Evolutionary conservation across 2,329 filamentous ascomycete genomes (phyloP), one percentile per base, ranked within the genome.

Genomic region (Stagonosporopsis cucurbitacearum): DNA sequence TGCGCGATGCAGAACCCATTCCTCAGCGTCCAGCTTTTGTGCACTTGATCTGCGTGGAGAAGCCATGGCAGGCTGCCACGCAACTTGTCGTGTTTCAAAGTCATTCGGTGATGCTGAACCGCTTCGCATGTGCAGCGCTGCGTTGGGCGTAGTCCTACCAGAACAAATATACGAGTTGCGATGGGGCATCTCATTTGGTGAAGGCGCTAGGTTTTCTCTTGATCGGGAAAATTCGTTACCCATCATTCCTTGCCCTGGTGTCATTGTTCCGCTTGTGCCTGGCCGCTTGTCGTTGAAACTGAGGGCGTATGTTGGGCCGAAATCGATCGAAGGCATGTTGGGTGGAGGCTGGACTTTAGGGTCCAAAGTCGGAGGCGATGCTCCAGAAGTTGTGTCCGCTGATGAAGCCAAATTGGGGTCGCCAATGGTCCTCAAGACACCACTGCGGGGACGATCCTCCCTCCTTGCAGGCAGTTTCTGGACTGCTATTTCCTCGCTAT

Each of bases 1-100:
- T 20, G 88, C 88, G 59, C 91, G 87, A 64, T 94, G 88, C 66
- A 92, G 86, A 6, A 96, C 91, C 76, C 89, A 96, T 65, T 96
- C 87, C 72, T 96, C 91, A 0, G 92, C 83, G 4, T 88, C 90
- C 12, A 96, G 70, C 8, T 76, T 78, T 37, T 78, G 81, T n/a
- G 82, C 81, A 13, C 79, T 74, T 25, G 79, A 76, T 20, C 68
- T 67, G 9, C 79, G 78, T 32, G 79, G 75, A 32, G 81, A 77
- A 2, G 80, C 79, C 69, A 85, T 85, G 32, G 84, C 87, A 6
- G 93, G 92, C 63, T 92, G 89, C 93, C 93, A 97, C 4, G 88
- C 80, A 60, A 95, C 84, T 92, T 60, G 48, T n/a, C 87, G 84
- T 58, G 86, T 84, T 6, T 85, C 84, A 9, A 83, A 81, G 79